phyloP scores from a whole-genome alignment of 768 basidiomycete genomes.

The Candolleomyces eurysporus region DNA sequence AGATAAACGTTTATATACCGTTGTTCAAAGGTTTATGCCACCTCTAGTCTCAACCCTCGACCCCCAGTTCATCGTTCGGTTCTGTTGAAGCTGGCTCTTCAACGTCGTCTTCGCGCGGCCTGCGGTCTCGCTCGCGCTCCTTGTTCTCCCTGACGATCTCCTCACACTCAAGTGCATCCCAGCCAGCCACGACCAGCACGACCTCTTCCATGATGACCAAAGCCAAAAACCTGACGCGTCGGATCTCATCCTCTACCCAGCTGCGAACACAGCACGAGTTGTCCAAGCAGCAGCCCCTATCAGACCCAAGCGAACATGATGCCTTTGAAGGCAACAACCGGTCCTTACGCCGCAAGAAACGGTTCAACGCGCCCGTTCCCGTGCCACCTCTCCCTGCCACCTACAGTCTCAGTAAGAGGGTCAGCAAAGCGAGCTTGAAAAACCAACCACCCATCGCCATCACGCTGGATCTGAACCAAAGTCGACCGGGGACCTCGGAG shows the following conservation, averaged over 20 bases:
- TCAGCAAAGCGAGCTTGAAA: background rate
- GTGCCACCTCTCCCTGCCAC: background rate
- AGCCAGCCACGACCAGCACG: background rate
- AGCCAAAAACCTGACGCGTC: background rate
- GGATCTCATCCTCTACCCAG: background rate
- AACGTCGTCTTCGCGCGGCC: background rate
- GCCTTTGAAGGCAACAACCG: background rate
- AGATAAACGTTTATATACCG: background rate
- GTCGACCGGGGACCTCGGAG: background rate
- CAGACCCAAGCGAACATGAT: background rate
- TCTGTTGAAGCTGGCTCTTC: slow-evolving; percentile 2
- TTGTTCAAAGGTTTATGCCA: background rate
- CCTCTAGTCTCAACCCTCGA: background rate
- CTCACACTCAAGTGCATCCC: background rate
- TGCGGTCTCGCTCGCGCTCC: slow-evolving; percentile 1
- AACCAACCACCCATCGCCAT: slow-evolving; percentile 1
- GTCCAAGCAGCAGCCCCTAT: background rate
- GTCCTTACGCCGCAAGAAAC: background rate
- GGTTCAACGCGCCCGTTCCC: background rate
- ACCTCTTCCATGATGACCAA: background rate
- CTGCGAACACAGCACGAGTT: background rate
- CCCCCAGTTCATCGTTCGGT: background rate
- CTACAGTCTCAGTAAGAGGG: background rate
- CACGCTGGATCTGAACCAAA: background rate
- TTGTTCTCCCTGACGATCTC: slow-evolving; percentile 1